These are phyloP conservation scores for Fusarium mexicanum DNA, from an alignment of 2,329 filamentous ascomycete species.

Conservation along the genomic window DNA sequence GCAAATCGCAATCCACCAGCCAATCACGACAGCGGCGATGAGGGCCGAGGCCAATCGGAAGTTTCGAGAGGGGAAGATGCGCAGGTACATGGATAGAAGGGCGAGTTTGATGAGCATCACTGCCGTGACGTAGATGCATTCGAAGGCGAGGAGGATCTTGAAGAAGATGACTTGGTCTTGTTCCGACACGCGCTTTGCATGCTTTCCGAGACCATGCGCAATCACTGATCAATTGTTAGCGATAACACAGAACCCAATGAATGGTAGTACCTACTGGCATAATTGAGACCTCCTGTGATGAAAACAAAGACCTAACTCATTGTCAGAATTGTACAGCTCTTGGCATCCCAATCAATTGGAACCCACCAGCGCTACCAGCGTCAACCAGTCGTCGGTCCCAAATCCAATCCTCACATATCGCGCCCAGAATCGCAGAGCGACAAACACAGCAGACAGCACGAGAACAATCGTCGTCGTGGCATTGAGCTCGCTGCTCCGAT, in stretches of 20 bases:
- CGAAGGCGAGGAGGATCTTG: constrained; percentile 27
- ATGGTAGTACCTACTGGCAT: constrained; percentile 7
- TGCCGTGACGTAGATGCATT: constrained; percentile 23
- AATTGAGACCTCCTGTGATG: constrained; percentile 18
- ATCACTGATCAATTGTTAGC: constrained; percentile 18
- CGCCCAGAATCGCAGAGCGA: constrained; percentile 18
- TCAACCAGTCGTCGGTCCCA: constrained; percentile 24
- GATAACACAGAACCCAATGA: accelerated
- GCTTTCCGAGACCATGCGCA: constrained; percentile 21
- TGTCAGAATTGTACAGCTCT: background rate
- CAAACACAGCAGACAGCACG: constrained; percentile 2
- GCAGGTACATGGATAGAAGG: constrained; percentile 22
- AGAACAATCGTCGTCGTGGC: constrained; percentile 13
- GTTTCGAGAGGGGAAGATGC: constrained; percentile 19
- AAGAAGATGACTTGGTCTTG: constrained; percentile 8
- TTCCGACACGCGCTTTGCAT: background rate
- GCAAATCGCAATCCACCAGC: constrained; percentile 30
- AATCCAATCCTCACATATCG: constrained; percentile 11
- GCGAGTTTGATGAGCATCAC: constrained; percentile 31
- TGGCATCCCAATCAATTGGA: background rate
- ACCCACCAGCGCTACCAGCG: constrained; percentile 14
- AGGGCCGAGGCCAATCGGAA: constrained; percentile 7
- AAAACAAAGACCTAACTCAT: constrained; percentile 14
- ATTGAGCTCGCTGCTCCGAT: constrained; percentile 13
- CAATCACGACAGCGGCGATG: constrained; percentile 7